These are phyloP conservation scores for Capsicum chinense DNA, from an alignment of 257 asterid species.

Conservation along the genomic window DNA sequence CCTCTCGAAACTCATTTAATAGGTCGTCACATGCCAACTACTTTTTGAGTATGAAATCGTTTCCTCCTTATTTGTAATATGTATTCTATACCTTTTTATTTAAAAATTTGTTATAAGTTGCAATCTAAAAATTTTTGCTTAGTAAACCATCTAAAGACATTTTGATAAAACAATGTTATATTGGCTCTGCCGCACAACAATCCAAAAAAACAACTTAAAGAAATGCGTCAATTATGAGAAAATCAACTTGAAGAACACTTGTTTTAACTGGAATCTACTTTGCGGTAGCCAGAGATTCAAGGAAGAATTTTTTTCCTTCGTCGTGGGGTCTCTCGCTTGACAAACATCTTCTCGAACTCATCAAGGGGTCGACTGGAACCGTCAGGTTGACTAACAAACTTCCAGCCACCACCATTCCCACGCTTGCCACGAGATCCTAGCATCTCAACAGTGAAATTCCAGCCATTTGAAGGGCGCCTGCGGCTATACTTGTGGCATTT, in stretches of 20 bases:
- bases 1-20: too few species aligned
- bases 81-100: too few species aligned
- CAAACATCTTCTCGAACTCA: constrained; percentile 80
- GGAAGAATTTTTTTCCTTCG: constrained; percentile 73
- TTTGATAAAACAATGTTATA: neutral
- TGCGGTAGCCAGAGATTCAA: constrained; percentile 32
- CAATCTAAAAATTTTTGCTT: too few species aligned
- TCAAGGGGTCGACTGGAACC: constrained; percentile 91
- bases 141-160: neutral
- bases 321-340: constrained; percentile 86
- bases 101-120: too few species aligned
- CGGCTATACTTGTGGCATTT: constrained; percentile 87
- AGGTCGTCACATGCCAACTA: too few species aligned
- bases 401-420: constrained; percentile 90
- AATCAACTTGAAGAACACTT: neutral
- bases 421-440: constrained; percentile 77
- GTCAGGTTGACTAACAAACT: constrained; percentile 76
- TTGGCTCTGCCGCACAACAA: neutral
- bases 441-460: constrained; percentile 90
- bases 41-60: too few species aligned
- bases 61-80: too few species aligned
- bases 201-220: neutral
- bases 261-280: neutral
- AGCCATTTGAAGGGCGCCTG: constrained; percentile 86
- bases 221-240: neutral